Base-by-base conservation (phyloP, 176 grass and related monocot genomes). In the Aegilops bicornis region DNA sequence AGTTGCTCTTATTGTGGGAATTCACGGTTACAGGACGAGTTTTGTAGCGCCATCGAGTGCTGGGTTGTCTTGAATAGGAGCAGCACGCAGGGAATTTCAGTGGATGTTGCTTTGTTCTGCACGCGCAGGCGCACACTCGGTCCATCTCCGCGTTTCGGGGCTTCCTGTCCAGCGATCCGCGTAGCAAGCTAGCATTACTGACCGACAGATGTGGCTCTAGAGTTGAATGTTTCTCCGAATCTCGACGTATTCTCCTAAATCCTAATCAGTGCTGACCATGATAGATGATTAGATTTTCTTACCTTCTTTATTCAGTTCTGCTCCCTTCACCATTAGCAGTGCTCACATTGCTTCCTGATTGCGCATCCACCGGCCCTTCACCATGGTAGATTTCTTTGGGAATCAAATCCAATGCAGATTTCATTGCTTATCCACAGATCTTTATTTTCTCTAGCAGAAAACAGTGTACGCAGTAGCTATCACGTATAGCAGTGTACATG, bases 371-470 rank as follows among this genome's bases (percentile, higher is more conserved):
- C 23, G 11, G 64, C 36, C 33, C 27, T 54, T 74, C 27, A 19
- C 56, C 78, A 64, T 81, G 78, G 24, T 20, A 69, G 64, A 77
- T 85, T 65, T 87, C 19, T 24, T 87, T 9, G 27, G 69, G 54
- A 87, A 73, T 60, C 33, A 24, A 20, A 69, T 79, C 76, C 35
- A 10, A 16, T 19, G 25, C 14, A 70, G 48, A 86, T 43, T 36
- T 61, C 32, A 7, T 79, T 59, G 3, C 33, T 31, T 17, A 5
- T 37, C 45, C 2, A 10, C 24, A 16, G 45, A 14, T 69, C 10
- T 52, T 43, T 8, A 50, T 20, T 71, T 71, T 39, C 65, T 13
- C 31, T 48, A 70, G 50, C 80, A 19, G 31, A 58, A 39, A 58
- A 36, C 45, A 48, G 43, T 35, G 62, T 52, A 52, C 52, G 64